Conservation (phyloP, 2,329 filamentous ascomycete species). For the Talaromyces marneffei region DNA sequence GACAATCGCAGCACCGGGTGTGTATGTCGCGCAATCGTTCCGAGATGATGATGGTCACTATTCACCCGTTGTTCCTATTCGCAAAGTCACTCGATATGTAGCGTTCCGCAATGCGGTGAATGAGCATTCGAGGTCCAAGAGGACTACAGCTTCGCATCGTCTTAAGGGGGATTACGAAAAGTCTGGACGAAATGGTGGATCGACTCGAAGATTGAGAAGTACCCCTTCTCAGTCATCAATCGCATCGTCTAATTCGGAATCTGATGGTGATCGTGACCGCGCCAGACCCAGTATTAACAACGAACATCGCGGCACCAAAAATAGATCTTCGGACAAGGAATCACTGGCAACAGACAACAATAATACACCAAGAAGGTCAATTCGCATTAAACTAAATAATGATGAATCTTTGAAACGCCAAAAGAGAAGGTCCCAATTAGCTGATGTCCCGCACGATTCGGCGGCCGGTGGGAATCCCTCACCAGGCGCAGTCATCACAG, state of each 20-base stretch:
- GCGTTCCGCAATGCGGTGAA: slow-evolving; percentile 8
- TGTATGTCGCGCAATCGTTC: slow-evolving; percentile 77
- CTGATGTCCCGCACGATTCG: slow-evolving; percentile 25
- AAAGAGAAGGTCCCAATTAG: slow-evolving; percentile 34
- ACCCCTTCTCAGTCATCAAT: slow-evolving; percentile 38
- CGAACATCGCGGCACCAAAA: not conserved
- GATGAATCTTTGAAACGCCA: slow-evolving; percentile 71
- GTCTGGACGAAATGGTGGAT: slow-evolving; percentile 23
- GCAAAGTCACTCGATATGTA: slow-evolving; percentile 48
- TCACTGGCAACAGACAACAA: slow-evolving; percentile 52
- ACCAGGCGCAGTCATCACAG: slow-evolving; percentile 51
- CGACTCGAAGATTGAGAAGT: slow-evolving; percentile 27
- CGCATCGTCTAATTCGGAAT: slow-evolving; percentile 51
- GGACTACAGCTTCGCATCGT: slow-evolving; percentile 20
- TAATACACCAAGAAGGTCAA: slow-evolving; percentile 67
- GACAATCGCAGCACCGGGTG: slow-evolving; percentile 70
- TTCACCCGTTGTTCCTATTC: slow-evolving; percentile 67
- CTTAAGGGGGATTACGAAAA: slow-evolving; percentile 21
- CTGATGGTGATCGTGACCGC: slow-evolving; percentile 42
- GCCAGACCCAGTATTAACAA: slow-evolving; percentile 17
- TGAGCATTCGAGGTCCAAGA: slow-evolving; percentile 19
- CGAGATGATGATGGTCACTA: slow-evolving; percentile 76
- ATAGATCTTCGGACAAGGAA: not conserved
- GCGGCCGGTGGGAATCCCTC: slow-evolving; percentile 18
- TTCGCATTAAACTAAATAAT: slow-evolving; percentile 82